Base-by-base conservation (phyloP, 129 eudicot species). In the Ambrosia trifida region DNA sequence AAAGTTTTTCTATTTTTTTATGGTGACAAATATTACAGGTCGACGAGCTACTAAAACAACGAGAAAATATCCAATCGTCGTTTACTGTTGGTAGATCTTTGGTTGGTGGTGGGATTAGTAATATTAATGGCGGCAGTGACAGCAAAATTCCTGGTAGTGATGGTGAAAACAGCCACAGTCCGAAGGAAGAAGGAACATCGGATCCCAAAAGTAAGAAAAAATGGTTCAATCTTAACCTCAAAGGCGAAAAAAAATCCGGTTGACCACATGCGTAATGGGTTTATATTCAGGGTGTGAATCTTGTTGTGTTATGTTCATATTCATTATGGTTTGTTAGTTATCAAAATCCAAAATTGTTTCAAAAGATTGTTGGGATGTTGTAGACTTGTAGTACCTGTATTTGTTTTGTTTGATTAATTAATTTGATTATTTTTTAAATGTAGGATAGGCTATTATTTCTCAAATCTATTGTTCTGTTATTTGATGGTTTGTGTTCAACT, bases 1-100 rank as follows among this genome's bases (percentile, higher is more conserved):
- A 14, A 47, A 7, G 32, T 18, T 52, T 52, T 53, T 53, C 5
- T 19, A n/a, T 17, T 17, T 7, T 19, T 56, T 56, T 56, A 4
- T 4, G 63, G 36, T 17, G 51, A 36, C 5, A 19, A 4, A 20
- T 7, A 0, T 36, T 36, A 72, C 88, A 93, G 98, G 98, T 93
- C 36, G 98, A 93, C 17, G 98, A 89, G 80, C 90, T 93, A 80
- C 82, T 93, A 30, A 89, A 93, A 85, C 84, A 85, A 76, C 75
- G 98, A 66, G 98, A 89, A 64, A 79, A 45, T 57, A 82, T 94
- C 73, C 98, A 87, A 53, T 94, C 98, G 24, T 70, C 96, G 1
- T 89, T 94, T 77, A 89, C 90, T 9, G 90, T 85, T 33, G 64
- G 71, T 4, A 87, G 88, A 65, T 68, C 90, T 11, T 68, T 85